phyloP scores from a whole-genome alignment of 1,139 yeast species.

The Hanseniaspora gamundiae region DNA sequence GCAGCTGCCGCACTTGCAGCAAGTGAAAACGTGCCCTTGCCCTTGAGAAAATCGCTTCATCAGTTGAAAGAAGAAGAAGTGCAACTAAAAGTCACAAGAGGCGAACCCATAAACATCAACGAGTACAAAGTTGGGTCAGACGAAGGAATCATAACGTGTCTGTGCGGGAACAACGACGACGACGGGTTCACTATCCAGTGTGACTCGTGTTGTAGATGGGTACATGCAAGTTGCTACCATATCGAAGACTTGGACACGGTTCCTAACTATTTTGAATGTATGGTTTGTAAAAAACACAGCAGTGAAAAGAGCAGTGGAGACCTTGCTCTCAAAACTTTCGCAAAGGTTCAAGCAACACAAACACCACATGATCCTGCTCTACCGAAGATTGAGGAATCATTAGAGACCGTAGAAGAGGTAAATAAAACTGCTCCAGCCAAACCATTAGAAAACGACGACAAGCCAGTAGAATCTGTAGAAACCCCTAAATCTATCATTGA shows the following conservation, averaged over 20 bases:
- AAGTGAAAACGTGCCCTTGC: slow-evolving; percentile 23
- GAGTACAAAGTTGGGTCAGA: slow-evolving; percentile 62
- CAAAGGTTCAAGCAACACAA: too few species aligned
- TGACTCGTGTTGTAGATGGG: slow-evolving; percentile 88
- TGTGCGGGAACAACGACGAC: slow-evolving; percentile 81
- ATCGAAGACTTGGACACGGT: slow-evolving; percentile 59
- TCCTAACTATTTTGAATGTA: slow-evolving; percentile 69
- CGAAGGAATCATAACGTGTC: slow-evolving; percentile 78
- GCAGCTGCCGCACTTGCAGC: slow-evolving; percentile 25
- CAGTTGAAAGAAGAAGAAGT: slow-evolving; percentile 4
- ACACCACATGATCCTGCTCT: too few species aligned
- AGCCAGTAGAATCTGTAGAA: too few species aligned
- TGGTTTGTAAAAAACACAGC: slow-evolving; percentile 36
- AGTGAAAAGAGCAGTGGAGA: slow-evolving; percentile 1
- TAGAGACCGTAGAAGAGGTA: too few species aligned
- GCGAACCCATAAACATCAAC: slow-evolving; percentile 18
- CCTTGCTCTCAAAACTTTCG: too few species aligned
- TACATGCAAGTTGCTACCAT: slow-evolving; percentile 83
- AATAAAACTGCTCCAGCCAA: too few species aligned
- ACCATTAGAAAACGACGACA: too few species aligned
- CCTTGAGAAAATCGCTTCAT: slow-evolving; percentile 12
- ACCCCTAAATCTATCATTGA: too few species aligned
- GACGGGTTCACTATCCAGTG: slow-evolving; percentile 95
- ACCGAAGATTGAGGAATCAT: too few species aligned
- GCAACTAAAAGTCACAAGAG: background rate